Percentiles rank a stretch among this genome's conserved stretches.
Conservation (phyloP, 2,329 filamentous ascomycete species). For the Epichloe bromicola region DNA sequence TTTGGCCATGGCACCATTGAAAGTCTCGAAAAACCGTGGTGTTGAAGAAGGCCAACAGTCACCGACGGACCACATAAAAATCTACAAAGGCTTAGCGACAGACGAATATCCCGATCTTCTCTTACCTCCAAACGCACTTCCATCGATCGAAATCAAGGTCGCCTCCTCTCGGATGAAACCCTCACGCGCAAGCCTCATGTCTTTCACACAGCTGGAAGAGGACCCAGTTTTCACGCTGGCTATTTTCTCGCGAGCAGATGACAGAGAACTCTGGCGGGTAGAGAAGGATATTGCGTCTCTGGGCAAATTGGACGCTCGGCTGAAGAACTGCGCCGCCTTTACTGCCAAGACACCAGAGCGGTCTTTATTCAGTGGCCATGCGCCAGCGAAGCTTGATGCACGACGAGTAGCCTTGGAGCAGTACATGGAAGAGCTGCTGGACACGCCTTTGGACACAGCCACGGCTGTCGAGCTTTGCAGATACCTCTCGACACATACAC, state of each 20-base stretch:
- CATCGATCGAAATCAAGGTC: conserved; percentile 73
- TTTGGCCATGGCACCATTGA: conserved; percentile 2
- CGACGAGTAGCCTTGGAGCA: conserved; percentile 66
- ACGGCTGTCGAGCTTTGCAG: conserved; percentile 73
- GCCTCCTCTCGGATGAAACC: conserved; percentile 92
- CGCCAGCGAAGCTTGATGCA: conserved; percentile 85
- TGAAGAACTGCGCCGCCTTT: conserved; percentile 64
- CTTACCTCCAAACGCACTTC: conserved; percentile 76
- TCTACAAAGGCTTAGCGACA: conserved; percentile 67
- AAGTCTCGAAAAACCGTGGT: conserved; percentile 2
- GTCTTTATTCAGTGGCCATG: conserved; percentile 78
- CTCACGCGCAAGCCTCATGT: conserved; percentile 73
- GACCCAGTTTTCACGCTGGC: conserved; percentile 91
- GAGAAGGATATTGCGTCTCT: conserved; percentile 84
- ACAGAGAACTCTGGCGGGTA: conserved; percentile 77
- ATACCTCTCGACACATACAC: conserved; percentile 60
- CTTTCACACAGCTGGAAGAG: conserved; percentile 68
- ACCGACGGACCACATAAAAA: conserved; percentile 32
- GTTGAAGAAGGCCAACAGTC: background rate
- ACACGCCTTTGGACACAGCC: conserved; percentile 65
- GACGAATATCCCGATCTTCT: conserved; percentile 81
- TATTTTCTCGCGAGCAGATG: conserved; percentile 63
- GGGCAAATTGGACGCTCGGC: conserved; percentile 64
- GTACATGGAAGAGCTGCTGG: conserved; percentile 76
- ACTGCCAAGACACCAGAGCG: conserved; percentile 70